Evolutionary conservation across 2,329 filamentous ascomycete genomes (phyloP).

Genomic region (Botryotinia calthae): DNA sequence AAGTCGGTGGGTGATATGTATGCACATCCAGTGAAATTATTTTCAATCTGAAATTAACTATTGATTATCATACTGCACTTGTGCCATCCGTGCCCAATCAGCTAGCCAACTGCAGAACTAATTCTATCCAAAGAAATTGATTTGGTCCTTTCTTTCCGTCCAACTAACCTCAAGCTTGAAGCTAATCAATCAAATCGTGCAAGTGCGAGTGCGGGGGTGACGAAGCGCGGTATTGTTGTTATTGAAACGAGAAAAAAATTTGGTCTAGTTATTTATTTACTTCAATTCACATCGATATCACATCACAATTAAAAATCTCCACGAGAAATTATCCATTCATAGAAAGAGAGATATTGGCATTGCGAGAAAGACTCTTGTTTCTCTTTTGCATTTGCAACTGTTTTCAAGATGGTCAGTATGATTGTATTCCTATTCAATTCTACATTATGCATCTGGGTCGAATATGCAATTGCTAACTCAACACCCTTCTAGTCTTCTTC

Average conservation of each 20-base stretch:
- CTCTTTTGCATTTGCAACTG: background rate
- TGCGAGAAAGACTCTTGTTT: background rate
- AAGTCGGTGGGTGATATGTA: background rate
- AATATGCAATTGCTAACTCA: slow-evolving; percentile 1
- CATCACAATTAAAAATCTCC: background rate
- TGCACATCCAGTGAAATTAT: background rate
- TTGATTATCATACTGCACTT: background rate
- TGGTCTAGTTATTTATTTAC: background rate
- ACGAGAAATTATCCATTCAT: background rate
- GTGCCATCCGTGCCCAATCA: background rate
- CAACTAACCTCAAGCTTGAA: background rate
- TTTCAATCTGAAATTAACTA: background rate
- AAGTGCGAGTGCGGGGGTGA: background rate
- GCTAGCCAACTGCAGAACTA: background rate
- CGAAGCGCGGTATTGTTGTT: background rate
- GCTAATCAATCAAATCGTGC: background rate
- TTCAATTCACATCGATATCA: background rate
- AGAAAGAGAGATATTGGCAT: background rate
- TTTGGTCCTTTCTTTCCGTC: background rate
- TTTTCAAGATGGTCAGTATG: background rate
- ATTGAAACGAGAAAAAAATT: background rate
- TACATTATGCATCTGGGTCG: background rate
- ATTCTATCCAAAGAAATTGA: background rate
- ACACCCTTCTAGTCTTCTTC: background rate
- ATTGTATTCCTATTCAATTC: background rate